Conservation (phyloP, 139 green algal genomes). For the Haematococcus lacustris region DNA sequence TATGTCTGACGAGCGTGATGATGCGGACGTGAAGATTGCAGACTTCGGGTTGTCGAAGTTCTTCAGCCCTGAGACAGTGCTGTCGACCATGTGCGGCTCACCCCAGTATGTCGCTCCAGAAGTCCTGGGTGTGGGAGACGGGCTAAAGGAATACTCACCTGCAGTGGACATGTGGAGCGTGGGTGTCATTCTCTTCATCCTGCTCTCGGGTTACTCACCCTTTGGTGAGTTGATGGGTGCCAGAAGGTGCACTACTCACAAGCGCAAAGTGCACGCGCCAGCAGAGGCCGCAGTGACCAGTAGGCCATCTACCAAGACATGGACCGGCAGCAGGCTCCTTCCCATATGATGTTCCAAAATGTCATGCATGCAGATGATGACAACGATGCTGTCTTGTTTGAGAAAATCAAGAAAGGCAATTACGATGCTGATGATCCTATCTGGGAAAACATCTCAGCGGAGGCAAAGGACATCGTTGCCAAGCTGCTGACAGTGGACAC, state of each 20-base stretch:
- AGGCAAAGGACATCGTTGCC: conserved; percentile 64
- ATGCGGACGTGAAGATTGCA: conserved; percentile 68
- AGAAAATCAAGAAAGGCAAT: conserved; percentile 70
- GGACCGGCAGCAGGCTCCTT: too few species aligned
- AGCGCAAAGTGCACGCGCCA: too few species aligned
- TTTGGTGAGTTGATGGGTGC: conserved; percentile 72
- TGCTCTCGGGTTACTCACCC: conserved; percentile 58
- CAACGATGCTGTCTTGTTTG: conserved; percentile 70
- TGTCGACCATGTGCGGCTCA: conserved; percentile 70
- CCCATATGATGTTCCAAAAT: too few species aligned
- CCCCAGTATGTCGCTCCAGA: conserved; percentile 69
- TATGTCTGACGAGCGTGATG: conserved; percentile 55
- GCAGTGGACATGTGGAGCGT: conserved; percentile 78
- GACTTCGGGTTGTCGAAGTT: conserved; percentile 81
- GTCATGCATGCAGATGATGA: conserved; percentile 73
- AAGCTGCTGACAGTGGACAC: conserved; percentile 64
- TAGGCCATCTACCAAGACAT: too few species aligned
- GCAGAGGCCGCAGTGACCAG: too few species aligned
- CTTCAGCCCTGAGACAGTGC: conserved; percentile 58
- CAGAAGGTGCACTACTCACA: too few species aligned
- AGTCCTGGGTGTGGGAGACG: conserved; percentile 63
- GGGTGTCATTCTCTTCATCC: conserved; percentile 70
- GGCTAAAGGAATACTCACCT: conserved; percentile 51
- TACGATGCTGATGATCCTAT: conserved; percentile 75
- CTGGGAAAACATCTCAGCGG: conserved; percentile 60